These are phyloP conservation scores for Pleurotus pulmonarius DNA, from an alignment of 768 basidiomycete species.

Conservation along the genomic window DNA sequence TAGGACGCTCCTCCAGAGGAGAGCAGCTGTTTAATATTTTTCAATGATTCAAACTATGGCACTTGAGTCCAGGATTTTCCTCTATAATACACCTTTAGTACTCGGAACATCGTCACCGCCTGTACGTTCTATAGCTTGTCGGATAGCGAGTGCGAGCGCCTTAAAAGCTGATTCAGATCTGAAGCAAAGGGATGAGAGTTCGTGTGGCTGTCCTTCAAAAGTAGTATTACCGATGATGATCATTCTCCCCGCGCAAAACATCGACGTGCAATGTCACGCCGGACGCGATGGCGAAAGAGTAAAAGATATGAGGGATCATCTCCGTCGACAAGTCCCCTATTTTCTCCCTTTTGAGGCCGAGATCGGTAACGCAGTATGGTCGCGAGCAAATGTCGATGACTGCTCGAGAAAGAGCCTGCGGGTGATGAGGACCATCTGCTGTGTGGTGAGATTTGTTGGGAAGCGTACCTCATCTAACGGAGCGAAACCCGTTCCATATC, in stretches of 20 bases:
- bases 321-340: constrained; percentile 94
- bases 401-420: constrained; percentile 87
- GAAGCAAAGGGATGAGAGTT: neutral
- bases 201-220: neutral
- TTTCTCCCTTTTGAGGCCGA: constrained; percentile 85
- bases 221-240: constrained; percentile 83
- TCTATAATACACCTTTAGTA: constrained; percentile 88
- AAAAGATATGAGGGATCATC: constrained; percentile 97
- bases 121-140: constrained; percentile 89
- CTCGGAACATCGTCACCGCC: constrained; percentile 90
- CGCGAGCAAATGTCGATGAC: constrained; percentile 98
- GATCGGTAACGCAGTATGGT: constrained; percentile 91
- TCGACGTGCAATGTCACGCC: constrained; percentile 94
- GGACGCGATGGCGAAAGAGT: constrained; percentile 96
- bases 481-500: constrained; percentile 96
- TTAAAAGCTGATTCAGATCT: constrained; percentile 99
- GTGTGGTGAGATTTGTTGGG: neutral
- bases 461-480: constrained; percentile 85
- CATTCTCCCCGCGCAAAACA: constrained; percentile 91
- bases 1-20: too few species aligned
- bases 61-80: neutral
- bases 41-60: too few species aligned
- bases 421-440: neutral
- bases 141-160: constrained; percentile 91
- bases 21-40: too few species aligned